Evolutionary conservation across 179 eudicot species (phyloP), one percentile per base, ranked within the genome.

Genomic region (Nepenthes alata): DNA sequence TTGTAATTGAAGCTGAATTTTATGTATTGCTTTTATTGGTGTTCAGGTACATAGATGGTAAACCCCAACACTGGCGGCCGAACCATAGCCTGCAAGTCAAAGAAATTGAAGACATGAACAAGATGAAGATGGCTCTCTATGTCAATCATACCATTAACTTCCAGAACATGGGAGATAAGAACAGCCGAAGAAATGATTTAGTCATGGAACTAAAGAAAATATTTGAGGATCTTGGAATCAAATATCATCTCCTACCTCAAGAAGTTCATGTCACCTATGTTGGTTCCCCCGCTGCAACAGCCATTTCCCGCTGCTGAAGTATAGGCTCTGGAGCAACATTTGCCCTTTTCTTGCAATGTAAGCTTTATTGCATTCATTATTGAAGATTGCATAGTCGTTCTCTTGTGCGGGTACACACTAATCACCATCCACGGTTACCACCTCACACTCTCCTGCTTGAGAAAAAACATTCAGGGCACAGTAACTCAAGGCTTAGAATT

Each of bases 101-200:
- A 77, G 95, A 87, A 37, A 80, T 90, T 12, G 77, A 75, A 63
- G 72, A 85, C 66, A 76, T 85, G 71, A 70, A 81, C 83, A 85
- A 78, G 75, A 72, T 90, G 77, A 71, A 70, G 50, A 74, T 90
- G 88, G 85, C 63, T 55, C 81, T 90, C 5, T 81, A 74, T 62
- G 84, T 85, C 2, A 80, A 69, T 56, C 97, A 87, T 60, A 89
- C 95, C 0, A 87, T 89, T 12, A 88, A 85, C 74, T 90, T 87
- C 65, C 93, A 87, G 59, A 79, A 87, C 57, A 53, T 35, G 3
- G 82, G 72, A 37, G 91, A 81, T 63, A 83, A 60, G 66, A 67
- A 69, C 56, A 75, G 53, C 51, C 82, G 88, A 53, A 82, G 77
- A 78, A 75, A 87, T 2, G 94, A 85, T 48, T 71, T 91, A 11